Base-by-base conservation (phyloP, 768 basidiomycete species). In the Psilocybe subaeruginosa region DNA sequence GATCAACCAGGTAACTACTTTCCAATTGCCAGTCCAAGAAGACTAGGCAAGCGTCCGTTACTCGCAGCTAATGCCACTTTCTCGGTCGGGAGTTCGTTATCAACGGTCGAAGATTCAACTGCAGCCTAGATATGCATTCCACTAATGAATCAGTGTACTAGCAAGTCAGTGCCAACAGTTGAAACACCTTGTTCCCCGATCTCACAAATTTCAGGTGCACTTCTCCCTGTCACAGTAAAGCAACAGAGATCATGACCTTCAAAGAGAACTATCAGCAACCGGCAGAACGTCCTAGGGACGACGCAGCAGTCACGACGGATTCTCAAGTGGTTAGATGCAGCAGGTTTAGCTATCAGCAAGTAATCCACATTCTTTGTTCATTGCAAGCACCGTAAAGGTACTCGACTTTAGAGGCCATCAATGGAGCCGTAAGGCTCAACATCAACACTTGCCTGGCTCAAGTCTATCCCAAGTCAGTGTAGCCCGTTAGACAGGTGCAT, bases 131-230 rank as follows among this genome's bases (percentile, higher is more conserved):
- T 46, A 60, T 48, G 59, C 52, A 19, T 65, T 65, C 62, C 27
- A 45, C 52, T 37, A 35, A 27, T 33, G 29, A n/a, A 53, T 37
- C 50, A 35, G 59, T 37, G 11, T 70, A 72, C 68, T 70, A 66
- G 62, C 56, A 35, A 59, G 53, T 54, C 54, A 53, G 62, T 66
- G 64, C 63, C 64, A 64, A 64, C 69, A 66, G 68, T 61, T 64
- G 65, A 73, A 73, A 72, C 76, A 69, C 77, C 78, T 79, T 77
- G 71, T 77, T 73, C 75, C 77, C 78, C 77, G 75, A 69, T 72
- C 78, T 77, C 80, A 79, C 80, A 80, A 73, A 72, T 75, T 78
- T 77, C 74, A 75, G 70, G 64, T 66, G 63, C 65, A 66, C 55
- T 66, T 72, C 70, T 67, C 69, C 53, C 53, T 54, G 53, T 54